A percentile compares a stretch with the other conserved stretches of the same genome.
These are phyloP conservation scores for Populus alba DNA, from an alignment of 345 rosid species.

Conservation along the genomic window DNA sequence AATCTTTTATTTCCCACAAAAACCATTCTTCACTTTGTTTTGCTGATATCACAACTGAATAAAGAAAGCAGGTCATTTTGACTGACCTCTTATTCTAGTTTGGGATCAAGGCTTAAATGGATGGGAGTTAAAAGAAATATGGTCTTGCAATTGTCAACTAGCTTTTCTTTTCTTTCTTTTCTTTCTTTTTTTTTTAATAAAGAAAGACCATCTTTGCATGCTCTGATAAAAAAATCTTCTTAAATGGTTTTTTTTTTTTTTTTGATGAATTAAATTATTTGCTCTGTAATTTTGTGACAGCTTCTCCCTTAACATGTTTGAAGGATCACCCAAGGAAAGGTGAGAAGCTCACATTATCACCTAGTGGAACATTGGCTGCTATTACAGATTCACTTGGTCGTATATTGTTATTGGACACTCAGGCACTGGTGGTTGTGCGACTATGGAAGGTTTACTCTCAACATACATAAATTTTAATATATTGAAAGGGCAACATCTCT, in stretches of 20 bases:
- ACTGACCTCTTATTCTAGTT: background rate
- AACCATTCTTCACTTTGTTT: background rate
- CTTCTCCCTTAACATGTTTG: conserved; percentile 91
- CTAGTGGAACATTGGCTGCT: conserved; percentile 97
- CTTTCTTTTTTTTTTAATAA: no score
- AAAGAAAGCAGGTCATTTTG: background rate
- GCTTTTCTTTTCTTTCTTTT: background rate
- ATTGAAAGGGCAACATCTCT: background rate
- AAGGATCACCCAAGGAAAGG: conserved; percentile 96
- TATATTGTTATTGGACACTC: conserved; percentile 87
- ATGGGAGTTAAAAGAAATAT: background rate
- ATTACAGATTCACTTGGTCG: conserved; percentile 98
- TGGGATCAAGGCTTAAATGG: background rate
- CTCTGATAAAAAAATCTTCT: background rate
- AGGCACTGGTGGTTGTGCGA: conserved; percentile 90
- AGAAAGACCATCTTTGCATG: background rate
- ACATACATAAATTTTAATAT: background rate
- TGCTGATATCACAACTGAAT: background rate
- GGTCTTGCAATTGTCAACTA: background rate
- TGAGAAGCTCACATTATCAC: conserved; percentile 79
- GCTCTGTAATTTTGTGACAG: conserved; percentile 42
- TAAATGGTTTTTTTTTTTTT: no score
- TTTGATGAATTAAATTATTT: conserved; percentile 5
- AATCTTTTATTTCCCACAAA: background rate
- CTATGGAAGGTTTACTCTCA: conserved; percentile 77